Conservation (phyloP, 2,329 filamentous ascomycete species). For the Neonectria neomacrospora region DNA sequence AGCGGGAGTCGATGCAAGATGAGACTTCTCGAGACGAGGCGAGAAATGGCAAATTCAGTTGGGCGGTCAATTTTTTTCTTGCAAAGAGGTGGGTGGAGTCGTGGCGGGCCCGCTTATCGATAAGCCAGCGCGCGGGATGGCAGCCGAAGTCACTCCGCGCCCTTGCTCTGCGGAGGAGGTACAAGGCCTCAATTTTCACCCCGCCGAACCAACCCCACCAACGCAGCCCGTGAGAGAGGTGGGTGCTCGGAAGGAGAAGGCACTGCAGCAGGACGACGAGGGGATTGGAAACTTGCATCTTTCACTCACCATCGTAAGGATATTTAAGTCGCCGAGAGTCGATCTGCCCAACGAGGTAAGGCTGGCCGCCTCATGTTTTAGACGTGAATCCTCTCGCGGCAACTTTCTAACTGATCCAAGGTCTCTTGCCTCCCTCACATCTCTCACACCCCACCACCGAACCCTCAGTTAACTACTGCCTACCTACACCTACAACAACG, state of each 20-base stretch:
- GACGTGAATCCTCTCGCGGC: not conserved
- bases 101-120: slow-evolving; percentile 42
- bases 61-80: slow-evolving; percentile 51
- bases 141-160: slow-evolving; percentile 30
- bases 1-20: not conserved
- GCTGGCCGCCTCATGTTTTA: too few relatives aligned
- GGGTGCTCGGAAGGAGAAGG: not conserved
- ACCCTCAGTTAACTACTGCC: not conserved
- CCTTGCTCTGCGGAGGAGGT: not conserved
- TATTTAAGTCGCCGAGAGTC: not conserved
- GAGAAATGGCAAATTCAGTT: slow-evolving; percentile 36
- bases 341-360: not conserved
- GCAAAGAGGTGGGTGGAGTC: slow-evolving; percentile 40
- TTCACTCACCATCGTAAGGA: slow-evolving; percentile 8
- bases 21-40: slow-evolving; percentile 10
- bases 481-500: not conserved
- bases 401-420: not conserved
- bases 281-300: not conserved
- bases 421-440: not conserved
- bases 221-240: not conserved
- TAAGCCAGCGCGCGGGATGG: slow-evolving; percentile 24
- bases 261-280: not conserved
- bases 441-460: not conserved
- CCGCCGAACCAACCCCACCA: slow-evolving; percentile 27
- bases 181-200: slow-evolving; percentile 23